phyloP scores from a whole-genome alignment of 2,329 filamentous ascomycete species.

The Fusarium decemcellulare region DNA sequence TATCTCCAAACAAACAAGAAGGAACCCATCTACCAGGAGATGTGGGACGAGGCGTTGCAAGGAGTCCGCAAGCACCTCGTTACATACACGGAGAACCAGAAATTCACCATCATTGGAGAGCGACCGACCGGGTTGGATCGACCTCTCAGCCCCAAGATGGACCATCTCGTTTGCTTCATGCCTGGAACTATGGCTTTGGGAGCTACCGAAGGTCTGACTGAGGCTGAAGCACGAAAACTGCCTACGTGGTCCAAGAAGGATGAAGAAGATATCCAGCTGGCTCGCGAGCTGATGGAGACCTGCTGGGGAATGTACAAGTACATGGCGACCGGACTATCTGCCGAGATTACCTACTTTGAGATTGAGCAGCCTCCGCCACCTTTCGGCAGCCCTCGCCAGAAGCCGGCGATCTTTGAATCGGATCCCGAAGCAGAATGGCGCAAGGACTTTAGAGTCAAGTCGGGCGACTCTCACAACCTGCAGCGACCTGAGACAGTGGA shows the following conservation, averaged over 20 bases:
- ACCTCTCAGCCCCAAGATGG: constrained; percentile 89
- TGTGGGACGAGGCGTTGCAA: constrained; percentile 90
- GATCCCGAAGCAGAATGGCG: constrained; percentile 76
- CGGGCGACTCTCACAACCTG: constrained; percentile 91
- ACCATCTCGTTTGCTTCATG: constrained; percentile 98
- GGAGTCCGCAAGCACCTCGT: constrained; percentile 94
- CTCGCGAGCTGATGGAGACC: constrained; percentile 92
- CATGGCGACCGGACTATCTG: constrained; percentile 91
- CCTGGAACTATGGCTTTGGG: constrained; percentile 94
- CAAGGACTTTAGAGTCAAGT: constrained; percentile 83
- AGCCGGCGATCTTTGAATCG: constrained; percentile 65
- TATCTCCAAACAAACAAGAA: constrained; percentile 93
- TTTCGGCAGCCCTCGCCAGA: constrained; percentile 65
- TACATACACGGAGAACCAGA: constrained; percentile 85
- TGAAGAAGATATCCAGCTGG: constrained; percentile 89
- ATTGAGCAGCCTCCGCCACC: constrained; percentile 76
- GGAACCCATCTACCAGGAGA: constrained; percentile 87
- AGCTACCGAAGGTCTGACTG: constrained; percentile 82
- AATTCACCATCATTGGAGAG: constrained; percentile 92
- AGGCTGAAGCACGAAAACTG: constrained; percentile 81
- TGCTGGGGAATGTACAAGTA: constrained; percentile 98
- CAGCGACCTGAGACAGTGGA: constrained; percentile 98
- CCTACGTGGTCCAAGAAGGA: constrained; percentile 82
- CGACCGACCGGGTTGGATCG: constrained; percentile 79
- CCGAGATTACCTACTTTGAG: constrained; percentile 94